Percentiles rank a stretch among this genome's conserved stretches.
Conservation (phyloP, 1,284 basidiomycete species). For the Cerrena zonata region DNA sequence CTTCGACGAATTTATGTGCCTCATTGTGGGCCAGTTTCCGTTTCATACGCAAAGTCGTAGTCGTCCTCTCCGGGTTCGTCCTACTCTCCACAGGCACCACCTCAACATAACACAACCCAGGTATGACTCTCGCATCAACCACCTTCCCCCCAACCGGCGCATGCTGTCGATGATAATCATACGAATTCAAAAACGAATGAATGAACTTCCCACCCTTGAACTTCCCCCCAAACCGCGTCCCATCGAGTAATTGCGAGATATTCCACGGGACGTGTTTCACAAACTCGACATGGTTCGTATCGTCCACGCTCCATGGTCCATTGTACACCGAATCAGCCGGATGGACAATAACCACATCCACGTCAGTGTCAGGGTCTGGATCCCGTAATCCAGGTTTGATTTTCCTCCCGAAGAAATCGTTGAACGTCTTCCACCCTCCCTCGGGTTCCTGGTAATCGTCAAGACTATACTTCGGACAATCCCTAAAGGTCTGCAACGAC, state of each 20-base stretch:
- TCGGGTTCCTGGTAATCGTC: conserved; percentile 6
- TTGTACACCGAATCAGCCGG: not conserved
- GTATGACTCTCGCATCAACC: conserved; percentile 30
- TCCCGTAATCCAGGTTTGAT: conserved; percentile 38
- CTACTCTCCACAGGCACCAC: conserved; percentile 8
- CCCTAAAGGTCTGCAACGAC: conserved; percentile 8
- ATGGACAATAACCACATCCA: conserved; percentile 33
- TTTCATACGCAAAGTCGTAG: not conserved
- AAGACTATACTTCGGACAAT: too few relatives aligned
- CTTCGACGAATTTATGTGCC: conserved; percentile 21
- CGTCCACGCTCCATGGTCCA: conserved; percentile 23
- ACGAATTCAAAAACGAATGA: conserved; percentile 39
- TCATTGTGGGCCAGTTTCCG: conserved; percentile 11
- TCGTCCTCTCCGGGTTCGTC: conserved; percentile 12
- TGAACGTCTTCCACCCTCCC: conserved; percentile 46
- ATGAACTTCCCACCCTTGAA: conserved; percentile 40
- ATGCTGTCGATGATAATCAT: conserved; percentile 43
- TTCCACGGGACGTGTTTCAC: conserved; percentile 43
- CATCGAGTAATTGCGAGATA: conserved; percentile 35
- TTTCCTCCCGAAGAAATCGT: conserved; percentile 47
- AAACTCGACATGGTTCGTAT: conserved; percentile 40
- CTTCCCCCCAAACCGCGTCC: conserved; percentile 28
- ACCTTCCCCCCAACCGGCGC: conserved; percentile 35
- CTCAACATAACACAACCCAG: conserved; percentile 37
- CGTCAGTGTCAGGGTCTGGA: conserved; percentile 30